phyloP scores from a whole-genome alignment of 345 rosid genomes.

The Eutrema yunnanense region DNA sequence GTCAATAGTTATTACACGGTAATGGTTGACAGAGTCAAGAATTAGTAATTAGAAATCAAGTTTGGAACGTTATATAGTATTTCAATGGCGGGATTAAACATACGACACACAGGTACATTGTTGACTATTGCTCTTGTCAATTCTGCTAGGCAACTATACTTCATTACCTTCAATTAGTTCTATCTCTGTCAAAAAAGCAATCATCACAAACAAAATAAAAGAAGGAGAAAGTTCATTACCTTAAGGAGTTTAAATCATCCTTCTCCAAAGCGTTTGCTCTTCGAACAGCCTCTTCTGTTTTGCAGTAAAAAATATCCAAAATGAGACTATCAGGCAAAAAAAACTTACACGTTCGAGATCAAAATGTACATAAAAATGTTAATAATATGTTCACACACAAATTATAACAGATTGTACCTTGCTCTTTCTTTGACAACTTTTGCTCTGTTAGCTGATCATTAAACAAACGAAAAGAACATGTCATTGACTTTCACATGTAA shows the following conservation, averaged over 20 bases:
- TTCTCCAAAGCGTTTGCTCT: constrained; percentile 62
- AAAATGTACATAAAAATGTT: neutral
- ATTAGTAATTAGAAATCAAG: neutral
- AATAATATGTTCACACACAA: neutral
- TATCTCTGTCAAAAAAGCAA: neutral
- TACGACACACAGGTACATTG: neutral
- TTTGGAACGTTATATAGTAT: constrained; percentile 1
- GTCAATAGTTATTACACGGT: neutral
- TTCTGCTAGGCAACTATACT: constrained; percentile 13
- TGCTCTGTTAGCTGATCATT: constrained; percentile 66
- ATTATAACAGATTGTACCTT: constrained; percentile 48
- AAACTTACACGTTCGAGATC: neutral
- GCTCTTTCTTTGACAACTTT: constrained; percentile 69
- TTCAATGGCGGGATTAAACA: neutral
- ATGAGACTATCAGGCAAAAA: neutral
- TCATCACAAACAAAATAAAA: neutral
- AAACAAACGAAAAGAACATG: constrained; percentile 14
- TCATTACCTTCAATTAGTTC: neutral
- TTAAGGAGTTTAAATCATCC: constrained; percentile 60
- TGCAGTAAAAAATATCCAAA: constrained; percentile 1
- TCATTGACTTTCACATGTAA: constrained; percentile 21
- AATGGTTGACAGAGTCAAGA: constrained; percentile 3
- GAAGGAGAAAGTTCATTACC: constrained; percentile 36
- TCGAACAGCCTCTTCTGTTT: constrained; percentile 69
- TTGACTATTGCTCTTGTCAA: neutral